Percentiles rank a stretch among this genome's conserved stretches.
phyloP scores from a whole-genome alignment of 192 early-diverging fungal species.

The Podila epicladia region DNA sequence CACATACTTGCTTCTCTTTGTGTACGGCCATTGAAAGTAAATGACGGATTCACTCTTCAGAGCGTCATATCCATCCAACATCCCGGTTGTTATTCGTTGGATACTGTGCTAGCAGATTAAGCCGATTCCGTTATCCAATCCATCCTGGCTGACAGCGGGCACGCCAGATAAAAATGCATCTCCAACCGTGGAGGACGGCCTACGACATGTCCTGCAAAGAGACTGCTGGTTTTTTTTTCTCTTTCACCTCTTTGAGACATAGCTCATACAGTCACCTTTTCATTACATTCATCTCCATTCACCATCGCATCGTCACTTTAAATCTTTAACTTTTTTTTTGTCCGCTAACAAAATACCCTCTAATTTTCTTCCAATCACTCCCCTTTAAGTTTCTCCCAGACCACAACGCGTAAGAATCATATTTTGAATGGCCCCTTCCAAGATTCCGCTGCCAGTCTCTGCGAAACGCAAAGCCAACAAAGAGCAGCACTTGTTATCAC shows the following conservation, averaged over 20 bases:
- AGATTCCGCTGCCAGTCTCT: slow-evolving; percentile 15
- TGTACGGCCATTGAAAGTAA: too few relatives aligned
- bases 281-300: neutral
- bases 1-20: too few relatives aligned
- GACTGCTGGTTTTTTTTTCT: neutral
- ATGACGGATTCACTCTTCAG: too few relatives aligned
- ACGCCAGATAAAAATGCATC: neutral
- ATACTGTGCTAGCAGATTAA: neutral
- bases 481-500: neutral
- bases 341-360: too few relatives aligned
- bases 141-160: slow-evolving; percentile 4
- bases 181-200: too few relatives aligned
- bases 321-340: too few relatives aligned
- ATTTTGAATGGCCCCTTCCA: slow-evolving; percentile 14
- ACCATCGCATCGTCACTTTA: too few relatives aligned
- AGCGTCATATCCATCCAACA: too few relatives aligned
- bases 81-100: too few relatives aligned
- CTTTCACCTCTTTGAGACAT: neutral
- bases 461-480: neutral
- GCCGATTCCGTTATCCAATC: slow-evolving; percentile 23
- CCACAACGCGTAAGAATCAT: neutral
- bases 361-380: too few relatives aligned
- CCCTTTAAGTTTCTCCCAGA: neutral
- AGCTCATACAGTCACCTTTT: neutral
- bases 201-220: neutral